Conservation (phyloP, 257 asterid species). For the Avicennia marina region DNA sequence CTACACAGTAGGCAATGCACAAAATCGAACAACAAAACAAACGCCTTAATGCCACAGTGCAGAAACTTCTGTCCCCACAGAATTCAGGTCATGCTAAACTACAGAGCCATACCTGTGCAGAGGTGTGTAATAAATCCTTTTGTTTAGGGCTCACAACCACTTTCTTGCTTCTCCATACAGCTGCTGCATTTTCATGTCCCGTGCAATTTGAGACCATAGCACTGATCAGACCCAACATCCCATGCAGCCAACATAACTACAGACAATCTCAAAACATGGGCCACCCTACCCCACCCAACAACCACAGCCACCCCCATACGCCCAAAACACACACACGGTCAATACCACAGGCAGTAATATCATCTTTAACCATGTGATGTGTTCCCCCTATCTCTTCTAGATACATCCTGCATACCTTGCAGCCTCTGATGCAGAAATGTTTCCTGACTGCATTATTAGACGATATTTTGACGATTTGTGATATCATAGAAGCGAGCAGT, state of each 20-base stretch:
- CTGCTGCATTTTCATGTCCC: slow-evolving; percentile 31
- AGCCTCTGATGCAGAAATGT: slow-evolving; percentile 13
- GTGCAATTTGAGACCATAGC: slow-evolving; percentile 14
- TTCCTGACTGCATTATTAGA: slow-evolving; percentile 8
- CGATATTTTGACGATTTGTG: not conserved
- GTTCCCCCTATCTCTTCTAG: slow-evolving; percentile 23
- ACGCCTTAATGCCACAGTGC: not conserved
- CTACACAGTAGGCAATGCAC: too few relatives aligned
- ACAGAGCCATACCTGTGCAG: slow-evolving; percentile 23
- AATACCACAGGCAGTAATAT: slow-evolving; percentile 24
- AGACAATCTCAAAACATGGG: slow-evolving; percentile 24
- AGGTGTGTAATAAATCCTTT: slow-evolving; percentile 14
- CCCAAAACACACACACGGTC: slow-evolving; percentile 16
- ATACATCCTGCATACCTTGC: slow-evolving; percentile 7
- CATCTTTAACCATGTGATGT: slow-evolving; percentile 35
- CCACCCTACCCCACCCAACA: slow-evolving; percentile 24
- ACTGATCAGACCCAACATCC: slow-evolving; percentile 41
- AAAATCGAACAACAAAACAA: not conserved
- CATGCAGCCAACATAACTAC: slow-evolving; percentile 25
- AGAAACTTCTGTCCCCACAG: not conserved
- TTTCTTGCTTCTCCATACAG: slow-evolving; percentile 27
- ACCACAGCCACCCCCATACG: slow-evolving; percentile 14
- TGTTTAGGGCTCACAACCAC: slow-evolving; percentile 5
- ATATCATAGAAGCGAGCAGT: too few relatives aligned
- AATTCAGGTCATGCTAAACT: not conserved